Base-by-base conservation (phyloP, 352 stramenopile genomes). In the Pythium aquatile region DNA sequence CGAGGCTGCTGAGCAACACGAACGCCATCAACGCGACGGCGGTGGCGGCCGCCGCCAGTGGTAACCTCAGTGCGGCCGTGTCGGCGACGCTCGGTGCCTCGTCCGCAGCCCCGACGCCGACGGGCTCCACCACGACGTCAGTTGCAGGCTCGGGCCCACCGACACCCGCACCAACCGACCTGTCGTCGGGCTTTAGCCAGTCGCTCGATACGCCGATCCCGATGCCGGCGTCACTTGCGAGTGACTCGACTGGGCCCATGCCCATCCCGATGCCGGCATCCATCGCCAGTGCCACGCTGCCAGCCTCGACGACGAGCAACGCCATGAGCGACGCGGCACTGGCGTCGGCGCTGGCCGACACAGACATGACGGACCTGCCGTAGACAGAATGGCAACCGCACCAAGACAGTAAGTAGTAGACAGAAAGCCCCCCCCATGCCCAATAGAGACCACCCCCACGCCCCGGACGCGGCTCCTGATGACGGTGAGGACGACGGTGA, bases 1-100 rank as follows among this genome's bases (percentile, higher is more conserved):
- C 87, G 20, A 73, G 85, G 2, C 71, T 95, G 57, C 69, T 95
- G 68, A 95, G 85, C 73, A 91, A 90, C 59, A 93, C 83, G 52
- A 94, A 93, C 65, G 84, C 84, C 1, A 90, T 93, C 68, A 81
- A 74, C 58, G 62, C 67, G 16, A 70, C 67, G 49, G 62, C 67
- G 6, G 67, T 70, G 2, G 67, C 67, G 5, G 67, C 67, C 5
- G 67, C 67, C 4, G 67, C 67, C 8, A 72, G 35, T 9, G 66
- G 66, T 7, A 72, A 72, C 33, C 33, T 72, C 8, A 68, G 39
- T 28, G 66, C 66, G 5, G 66, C 66, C 1, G 66, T 72, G 29
- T 72, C 66, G 33, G 66, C 66, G 28, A 72, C 66, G 28, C 63
- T 72, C 33, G 51, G 49, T 0, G 58, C 53, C 10, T 60, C 58